Evolutionary conservation across 176 grass and related monocot species (phyloP), one percentile per base, ranked within the genome.

Genomic region (Lolium perenne): DNA sequence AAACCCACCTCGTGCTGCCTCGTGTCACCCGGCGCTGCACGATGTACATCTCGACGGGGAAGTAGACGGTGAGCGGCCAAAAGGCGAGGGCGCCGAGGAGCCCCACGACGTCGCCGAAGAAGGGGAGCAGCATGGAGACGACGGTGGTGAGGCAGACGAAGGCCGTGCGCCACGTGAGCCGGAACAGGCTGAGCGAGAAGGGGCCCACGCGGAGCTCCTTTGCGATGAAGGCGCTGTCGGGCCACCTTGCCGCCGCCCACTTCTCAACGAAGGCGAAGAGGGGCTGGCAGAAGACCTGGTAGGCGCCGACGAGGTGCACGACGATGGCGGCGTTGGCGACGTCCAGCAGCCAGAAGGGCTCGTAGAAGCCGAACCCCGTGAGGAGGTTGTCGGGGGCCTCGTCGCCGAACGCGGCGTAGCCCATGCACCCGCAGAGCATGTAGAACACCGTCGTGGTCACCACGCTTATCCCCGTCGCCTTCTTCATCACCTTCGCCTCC

Each of bases 381-480:
- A 98, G 93, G 17, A 98, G 95, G 88, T 97, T 95, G 85, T 94
- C 83, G 1, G 95, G 95, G 0, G 93, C 89, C 0, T 11, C 47
- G 90, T 97, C 93, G 83, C 95, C 95, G 79, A 97, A 95, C 56
- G 95, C 95, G 5, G 95, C 95, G 66, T 97, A 97, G 3, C 95
- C 95, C 76, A 93, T 90, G 89, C 91, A 98, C 23, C 93, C 93
- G 80, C 93, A 98, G 38, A 95, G 87, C 78, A 95, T 94, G 87
- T 98, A 93, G 91, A 98, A 98, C 41, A 87, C 11, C 12, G 95
- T 98, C 13, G 95, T 95, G 3, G 91, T 87, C 29, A 43, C 35
- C n/a, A 95, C 86, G 61, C 95, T 98, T 17, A 98, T 48, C 69
- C 75, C 11, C 41, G 95, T 90, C 4, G 95, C 95, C 81, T 82